phyloP scores from a whole-genome alignment of 2,329 filamentous ascomycete species.

The Septoria linicola region DNA sequence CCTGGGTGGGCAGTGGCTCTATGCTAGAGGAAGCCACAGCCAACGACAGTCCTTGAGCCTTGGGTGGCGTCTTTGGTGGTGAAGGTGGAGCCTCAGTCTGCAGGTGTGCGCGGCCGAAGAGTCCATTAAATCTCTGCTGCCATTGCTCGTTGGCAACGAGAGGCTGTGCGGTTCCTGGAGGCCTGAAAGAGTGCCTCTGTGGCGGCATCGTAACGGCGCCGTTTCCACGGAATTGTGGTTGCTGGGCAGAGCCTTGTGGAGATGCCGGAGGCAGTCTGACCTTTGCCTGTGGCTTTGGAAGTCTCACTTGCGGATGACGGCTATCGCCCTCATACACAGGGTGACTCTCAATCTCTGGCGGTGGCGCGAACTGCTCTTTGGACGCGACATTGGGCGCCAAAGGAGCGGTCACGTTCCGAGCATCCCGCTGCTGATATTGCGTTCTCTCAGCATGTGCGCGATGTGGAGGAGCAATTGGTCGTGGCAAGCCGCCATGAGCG shows the following conservation, averaged over 20 bases:
- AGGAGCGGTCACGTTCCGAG: conserved; percentile 24
- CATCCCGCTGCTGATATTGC: conserved; percentile 15
- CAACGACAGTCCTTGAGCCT: conserved; percentile 48
- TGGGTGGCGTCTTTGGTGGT: conserved; percentile 42
- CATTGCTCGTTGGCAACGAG: conserved; percentile 57
- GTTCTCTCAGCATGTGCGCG: conserved; percentile 8
- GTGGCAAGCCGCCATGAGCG: conserved; percentile 30
- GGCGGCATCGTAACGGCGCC: conserved; percentile 45
- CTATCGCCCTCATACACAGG: conserved; percentile 69
- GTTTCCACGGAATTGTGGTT: conserved; percentile 37
- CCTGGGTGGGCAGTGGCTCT: conserved; percentile 63
- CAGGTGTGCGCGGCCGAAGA: conserved; percentile 63
- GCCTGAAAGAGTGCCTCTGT: conserved; percentile 41
- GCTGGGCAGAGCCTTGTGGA: conserved; percentile 41
- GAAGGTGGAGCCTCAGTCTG: conserved; percentile 41
- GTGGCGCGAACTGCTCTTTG: conserved; percentile 52
- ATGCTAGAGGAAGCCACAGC: conserved; percentile 63
- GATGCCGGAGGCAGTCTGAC: conserved; percentile 73
- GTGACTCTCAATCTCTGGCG: conserved; percentile 70
- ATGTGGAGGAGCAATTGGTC: conserved; percentile 33
- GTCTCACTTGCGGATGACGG: conserved; percentile 64
- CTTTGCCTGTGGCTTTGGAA: conserved; percentile 69
- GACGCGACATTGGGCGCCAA: conserved; percentile 27
- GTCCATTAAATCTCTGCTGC: conserved; percentile 81
- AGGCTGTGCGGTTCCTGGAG: conserved; percentile 44